These are phyloP conservation scores for Talaromyces piceae DNA, from an alignment of 2,329 filamentous ascomycete genomes.

Conservation along the genomic window DNA sequence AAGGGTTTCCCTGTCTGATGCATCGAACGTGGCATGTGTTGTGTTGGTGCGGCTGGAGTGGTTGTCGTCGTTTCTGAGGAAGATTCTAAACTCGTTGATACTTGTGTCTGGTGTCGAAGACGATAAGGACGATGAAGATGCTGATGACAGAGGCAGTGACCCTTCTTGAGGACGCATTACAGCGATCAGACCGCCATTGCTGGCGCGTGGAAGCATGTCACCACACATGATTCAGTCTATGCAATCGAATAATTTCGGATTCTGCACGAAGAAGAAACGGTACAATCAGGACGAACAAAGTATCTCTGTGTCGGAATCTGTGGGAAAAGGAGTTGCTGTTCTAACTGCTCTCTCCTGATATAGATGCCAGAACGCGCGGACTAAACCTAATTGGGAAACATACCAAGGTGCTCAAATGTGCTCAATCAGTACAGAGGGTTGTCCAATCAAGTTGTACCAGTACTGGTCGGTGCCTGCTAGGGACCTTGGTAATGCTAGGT, in stretches of 20 bases:
- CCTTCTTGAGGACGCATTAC: constrained; percentile 21
- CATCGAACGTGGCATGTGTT: constrained; percentile 23
- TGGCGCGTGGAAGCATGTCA: constrained; percentile 38
- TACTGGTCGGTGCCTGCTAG: not conserved
- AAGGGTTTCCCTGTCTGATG: constrained; percentile 17
- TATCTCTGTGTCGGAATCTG: too few species aligned
- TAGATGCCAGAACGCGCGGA: not conserved
- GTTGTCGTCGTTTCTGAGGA: constrained; percentile 22
- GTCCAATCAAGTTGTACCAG: not conserved
- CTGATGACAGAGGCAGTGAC: constrained; percentile 11
- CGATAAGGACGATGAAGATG: not conserved
- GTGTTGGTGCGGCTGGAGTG: not conserved
- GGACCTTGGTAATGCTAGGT: not conserved
- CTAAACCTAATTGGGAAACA: constrained; percentile 2
- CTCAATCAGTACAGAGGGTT: too few species aligned
- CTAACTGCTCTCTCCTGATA: too few species aligned
- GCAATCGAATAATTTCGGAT: too few species aligned
- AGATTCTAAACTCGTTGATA: constrained; percentile 15
- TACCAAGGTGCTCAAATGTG: constrained; percentile 20
- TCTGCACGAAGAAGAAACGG: too few species aligned
- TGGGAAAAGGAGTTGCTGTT: too few species aligned
- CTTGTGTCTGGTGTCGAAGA: not conserved
- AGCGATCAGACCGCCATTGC: constrained; percentile 32
- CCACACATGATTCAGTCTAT: constrained; percentile 51
- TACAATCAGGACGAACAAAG: too few species aligned